Conservation (phyloP, 345 rosid species). For the Pistacia atlantica region DNA sequence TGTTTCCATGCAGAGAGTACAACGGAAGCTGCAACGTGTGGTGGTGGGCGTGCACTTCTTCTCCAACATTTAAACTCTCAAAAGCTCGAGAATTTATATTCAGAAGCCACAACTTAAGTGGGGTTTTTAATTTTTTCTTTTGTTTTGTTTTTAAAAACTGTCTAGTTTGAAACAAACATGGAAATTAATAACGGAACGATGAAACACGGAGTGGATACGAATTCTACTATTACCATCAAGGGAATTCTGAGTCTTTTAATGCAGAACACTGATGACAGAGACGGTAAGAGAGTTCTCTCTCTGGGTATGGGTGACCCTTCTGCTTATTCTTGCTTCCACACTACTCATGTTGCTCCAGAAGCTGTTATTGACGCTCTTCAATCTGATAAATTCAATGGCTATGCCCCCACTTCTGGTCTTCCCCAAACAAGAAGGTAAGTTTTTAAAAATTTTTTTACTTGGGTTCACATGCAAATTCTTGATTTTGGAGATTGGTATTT, state of each 20-base stretch:
- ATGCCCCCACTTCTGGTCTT: constrained; percentile 90
- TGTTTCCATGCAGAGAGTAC: background rate
- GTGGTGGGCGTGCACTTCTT: background rate
- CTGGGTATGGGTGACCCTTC: constrained; percentile 96
- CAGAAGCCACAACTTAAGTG: background rate
- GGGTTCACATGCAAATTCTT: background rate
- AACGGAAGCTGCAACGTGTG: background rate
- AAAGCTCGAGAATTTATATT: background rate
- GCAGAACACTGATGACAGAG: constrained; percentile 48
- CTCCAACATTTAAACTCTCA: background rate
- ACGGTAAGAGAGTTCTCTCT: constrained; percentile 57
- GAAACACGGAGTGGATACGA: constrained; percentile 38
- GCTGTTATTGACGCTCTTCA: constrained; percentile 75
- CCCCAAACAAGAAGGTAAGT: constrained; percentile 83
- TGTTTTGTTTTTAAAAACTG: too few species aligned
- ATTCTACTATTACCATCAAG: constrained; percentile 66
- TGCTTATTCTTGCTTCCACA: constrained; percentile 71
- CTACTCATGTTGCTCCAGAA: constrained; percentile 58
- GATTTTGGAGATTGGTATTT: background rate
- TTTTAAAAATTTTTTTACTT: background rate
- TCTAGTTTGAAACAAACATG: background rate
- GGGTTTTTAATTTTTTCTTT: too few species aligned
- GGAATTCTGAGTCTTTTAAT: constrained; percentile 71
- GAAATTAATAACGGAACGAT: constrained; percentile 21
- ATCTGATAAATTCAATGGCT: constrained; percentile 84